Evolutionary conservation across 257 asterid species (phyloP).

Genomic region (Lycium ferocissimum): DNA sequence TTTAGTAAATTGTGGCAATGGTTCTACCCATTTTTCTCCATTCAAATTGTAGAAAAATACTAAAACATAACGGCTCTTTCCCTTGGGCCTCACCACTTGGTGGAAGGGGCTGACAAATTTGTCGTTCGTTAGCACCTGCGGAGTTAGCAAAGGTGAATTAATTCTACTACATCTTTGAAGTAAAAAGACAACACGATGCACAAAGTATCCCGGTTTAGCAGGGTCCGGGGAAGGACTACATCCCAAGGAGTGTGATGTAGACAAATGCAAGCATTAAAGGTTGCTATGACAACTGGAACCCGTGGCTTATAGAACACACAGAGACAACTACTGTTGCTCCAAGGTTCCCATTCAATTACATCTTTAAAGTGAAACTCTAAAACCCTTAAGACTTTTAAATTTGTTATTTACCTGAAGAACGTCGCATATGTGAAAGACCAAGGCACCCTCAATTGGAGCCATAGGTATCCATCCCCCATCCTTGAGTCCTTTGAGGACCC

Average conservation of each 20-base stretch:
- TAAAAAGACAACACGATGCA: no score
- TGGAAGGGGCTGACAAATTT: background rate
- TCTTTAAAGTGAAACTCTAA: background rate
- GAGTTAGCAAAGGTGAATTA: background rate
- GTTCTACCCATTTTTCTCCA: conserved; percentile 52
- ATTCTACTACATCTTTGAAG: no score
- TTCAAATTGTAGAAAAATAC: conserved; percentile 41
- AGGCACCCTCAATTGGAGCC: background rate
- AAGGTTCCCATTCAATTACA: no score
- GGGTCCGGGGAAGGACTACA: no score
- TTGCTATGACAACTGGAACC: no score
- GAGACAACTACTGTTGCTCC: no score
- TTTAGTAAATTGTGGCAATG: conserved; percentile 39
- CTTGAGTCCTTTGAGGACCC: background rate
- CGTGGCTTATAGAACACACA: no score
- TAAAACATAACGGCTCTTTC: conserved; percentile 34
- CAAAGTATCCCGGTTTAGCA: no score
- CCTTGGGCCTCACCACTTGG: conserved; percentile 15
- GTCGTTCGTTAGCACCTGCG: background rate
- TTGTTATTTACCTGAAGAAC: background rate
- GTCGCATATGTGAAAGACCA: background rate
- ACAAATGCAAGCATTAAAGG: no score
- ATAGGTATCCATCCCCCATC: background rate
- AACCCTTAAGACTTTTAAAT: background rate
- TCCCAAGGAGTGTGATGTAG: no score